phyloP scores from a whole-genome alignment of 495 filamentous ascomycete species.

The Bathelium albidoporum region DNA sequence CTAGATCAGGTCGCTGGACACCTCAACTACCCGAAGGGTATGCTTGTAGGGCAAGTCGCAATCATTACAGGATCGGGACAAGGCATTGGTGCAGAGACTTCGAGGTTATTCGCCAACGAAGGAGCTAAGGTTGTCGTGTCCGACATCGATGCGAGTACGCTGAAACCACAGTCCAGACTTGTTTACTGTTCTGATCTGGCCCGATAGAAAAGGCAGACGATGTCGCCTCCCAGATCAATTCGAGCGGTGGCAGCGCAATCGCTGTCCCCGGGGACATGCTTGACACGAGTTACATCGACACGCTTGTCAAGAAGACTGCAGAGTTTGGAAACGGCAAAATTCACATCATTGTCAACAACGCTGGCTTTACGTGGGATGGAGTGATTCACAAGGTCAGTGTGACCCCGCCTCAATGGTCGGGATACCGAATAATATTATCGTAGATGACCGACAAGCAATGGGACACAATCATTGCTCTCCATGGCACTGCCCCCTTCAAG shows the following conservation, averaged over 20 bases:
- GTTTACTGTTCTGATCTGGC: constrained; percentile 12
- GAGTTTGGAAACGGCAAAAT: constrained; percentile 80
- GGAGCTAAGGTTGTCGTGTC: constrained; percentile 74
- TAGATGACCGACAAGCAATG: constrained; percentile 85
- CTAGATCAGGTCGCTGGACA: constrained; percentile 58
- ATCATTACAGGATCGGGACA: constrained; percentile 84
- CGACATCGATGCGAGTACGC: constrained; percentile 64
- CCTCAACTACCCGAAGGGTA: constrained; percentile 67
- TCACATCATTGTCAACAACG: constrained; percentile 81
- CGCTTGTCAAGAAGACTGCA: constrained; percentile 60
- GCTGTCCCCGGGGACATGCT: constrained; percentile 66
- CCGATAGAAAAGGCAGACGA: constrained; percentile 49
- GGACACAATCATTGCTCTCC: constrained; percentile 72
- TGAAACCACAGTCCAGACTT: background rate
- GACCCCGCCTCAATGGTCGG: constrained; percentile 4
- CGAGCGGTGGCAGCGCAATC: constrained; percentile 51
- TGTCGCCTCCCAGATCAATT: constrained; percentile 55
- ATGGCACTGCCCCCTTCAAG: constrained; percentile 74
- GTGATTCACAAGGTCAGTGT: constrained; percentile 68
- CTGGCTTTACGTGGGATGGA: constrained; percentile 81
- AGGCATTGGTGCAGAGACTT: constrained; percentile 78
- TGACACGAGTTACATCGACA: constrained; percentile 51
- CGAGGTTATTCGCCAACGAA: constrained; percentile 72
- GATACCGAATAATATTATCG: constrained; percentile 2
- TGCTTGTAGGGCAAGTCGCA: constrained; percentile 68